Base-by-base conservation (phyloP, 2,329 filamentous ascomycete genomes). In the Huntiella savannae region DNA sequence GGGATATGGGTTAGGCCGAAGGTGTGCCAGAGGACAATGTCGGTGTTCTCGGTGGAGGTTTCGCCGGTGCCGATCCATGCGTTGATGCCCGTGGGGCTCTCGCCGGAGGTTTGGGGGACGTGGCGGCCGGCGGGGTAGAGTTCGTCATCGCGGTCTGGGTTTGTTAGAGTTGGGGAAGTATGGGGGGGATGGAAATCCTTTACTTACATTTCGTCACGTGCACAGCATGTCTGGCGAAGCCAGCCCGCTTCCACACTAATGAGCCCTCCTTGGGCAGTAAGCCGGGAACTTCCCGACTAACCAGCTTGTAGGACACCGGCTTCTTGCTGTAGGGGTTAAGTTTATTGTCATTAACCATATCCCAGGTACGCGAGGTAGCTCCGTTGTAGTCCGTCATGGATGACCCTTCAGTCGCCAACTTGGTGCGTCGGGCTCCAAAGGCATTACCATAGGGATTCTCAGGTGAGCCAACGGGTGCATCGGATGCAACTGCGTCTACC, bases 1-100 rank as follows among this genome's bases (percentile, higher is more conserved):
- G 87, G 86, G 66, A 94, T 88, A 59, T 94, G 87, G 1, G 81
- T 88, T 33, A 94, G 69, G 33, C 87, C 87, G 56, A 94, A 95
- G 0, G 85, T 93, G 63, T 94, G 86, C 86, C 86, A 95, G 12
- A 94, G 71, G 1, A 95, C 86, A 28, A 94, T 65, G 58, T 95
- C 83, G 1, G 77, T 82, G 65, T 94, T 81, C 47, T 81, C 82
- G 53, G 93, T 77, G 19, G 66, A 71, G 48, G 72, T 75, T 40
- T 64, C 64, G 10, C 81, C 77, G 50, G 85, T 74, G 17, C 75
- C 75, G 53, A 91, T 79, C 84, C 83, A 88, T 53, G 77, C 69
- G 0, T 81, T 79, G 2, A 92, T 65, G 32, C 84, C 84, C 37
- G 65, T 62, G 0, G 79, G 81, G 0, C 81, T 80, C 53, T 85